A percentile compares a stretch with the other conserved stretches of the same genome.
These are phyloP conservation scores for Conoideocrella luteorostrata DNA, from an alignment of 2,329 filamentous ascomycete genomes.

Conservation along the genomic window DNA sequence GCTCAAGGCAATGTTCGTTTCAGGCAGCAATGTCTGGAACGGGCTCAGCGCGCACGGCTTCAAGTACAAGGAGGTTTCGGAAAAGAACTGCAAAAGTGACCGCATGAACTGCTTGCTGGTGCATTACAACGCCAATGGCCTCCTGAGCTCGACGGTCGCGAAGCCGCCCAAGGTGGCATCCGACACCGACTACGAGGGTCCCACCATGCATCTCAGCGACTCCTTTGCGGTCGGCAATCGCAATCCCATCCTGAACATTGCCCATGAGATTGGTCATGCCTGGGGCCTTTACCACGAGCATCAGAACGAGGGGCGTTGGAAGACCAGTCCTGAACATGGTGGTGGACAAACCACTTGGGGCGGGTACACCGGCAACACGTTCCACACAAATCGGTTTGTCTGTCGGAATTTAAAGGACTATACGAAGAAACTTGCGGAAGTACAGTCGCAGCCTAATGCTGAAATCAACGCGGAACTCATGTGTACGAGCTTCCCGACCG, in stretches of 20 bases:
- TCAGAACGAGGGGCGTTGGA: conserved; percentile 20
- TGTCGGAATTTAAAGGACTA: conserved; percentile 2
- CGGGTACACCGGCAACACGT: neutral
- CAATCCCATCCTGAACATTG: conserved; percentile 14
- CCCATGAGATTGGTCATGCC: conserved; percentile 22
- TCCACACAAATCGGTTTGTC: no score
- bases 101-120: no score
- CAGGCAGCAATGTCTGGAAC: no score
- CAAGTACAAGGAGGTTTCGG: no score
- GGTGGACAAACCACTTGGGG: neutral
- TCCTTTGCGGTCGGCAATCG: conserved; percentile 8
- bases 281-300: conserved; percentile 23
- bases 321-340: neutral
- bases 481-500: neutral
- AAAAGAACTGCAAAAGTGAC: no score
- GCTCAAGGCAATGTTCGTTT: no score
- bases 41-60: no score
- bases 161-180: neutral
- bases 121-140: conserved; percentile 2
- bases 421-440: neutral
- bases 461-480: no score
- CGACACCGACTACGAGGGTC: conserved; percentile 5
- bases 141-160: neutral
- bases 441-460: neutral
- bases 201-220: conserved; percentile 11